Base-by-base conservation (phyloP, 176 grass and related monocot species). In the Lolium perenne region DNA sequence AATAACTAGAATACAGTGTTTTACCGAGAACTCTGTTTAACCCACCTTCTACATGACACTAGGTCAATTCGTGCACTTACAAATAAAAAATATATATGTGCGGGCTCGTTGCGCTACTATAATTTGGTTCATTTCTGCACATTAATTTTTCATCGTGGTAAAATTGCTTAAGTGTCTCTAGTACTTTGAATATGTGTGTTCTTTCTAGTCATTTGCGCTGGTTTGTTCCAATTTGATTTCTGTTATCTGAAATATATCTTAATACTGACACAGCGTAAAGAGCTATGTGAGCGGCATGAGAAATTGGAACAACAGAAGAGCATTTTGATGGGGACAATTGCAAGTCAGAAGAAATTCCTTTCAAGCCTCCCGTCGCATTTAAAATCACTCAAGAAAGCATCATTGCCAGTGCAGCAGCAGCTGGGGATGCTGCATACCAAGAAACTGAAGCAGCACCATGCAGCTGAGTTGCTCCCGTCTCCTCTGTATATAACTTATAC, bases 301-400 rank as follows among this genome's bases (percentile, higher is more conserved):
- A 90, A 92, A 84, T 68, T 99, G 84, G 94, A 93, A 86, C 88
- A 90, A 38, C 90, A 82, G 46, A 99, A 86, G 83, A 84, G 78
- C 74, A 89, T 71, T 67, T 85, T 99, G 58, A 49, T 92, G 48
- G 90, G 89, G 20, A 96, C 82, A 48, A 96, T 99, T 82, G 78
- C 85, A 76, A 91, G 84, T 76, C 91, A 90, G 84, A 99, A 94
- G 85, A 99, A 76, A 85, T 99, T 99, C 83, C 97, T 99, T 29
- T 96, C 88, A 68, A 99, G 92, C 73, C 90, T 99, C 45, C 97
- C 97, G 58, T 96, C 92, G 8, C 92, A 98, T 88, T 88, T 98
- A 75, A 98, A 98, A 88, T 98, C 97, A 78, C 90, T 98, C 84
- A 98, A 98, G 92, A 98, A 98, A 94, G 97, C 97, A 87, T 94